Conservation (phyloP, 129 eudicot genomes). For the Smallanthus sonchifolius region DNA sequence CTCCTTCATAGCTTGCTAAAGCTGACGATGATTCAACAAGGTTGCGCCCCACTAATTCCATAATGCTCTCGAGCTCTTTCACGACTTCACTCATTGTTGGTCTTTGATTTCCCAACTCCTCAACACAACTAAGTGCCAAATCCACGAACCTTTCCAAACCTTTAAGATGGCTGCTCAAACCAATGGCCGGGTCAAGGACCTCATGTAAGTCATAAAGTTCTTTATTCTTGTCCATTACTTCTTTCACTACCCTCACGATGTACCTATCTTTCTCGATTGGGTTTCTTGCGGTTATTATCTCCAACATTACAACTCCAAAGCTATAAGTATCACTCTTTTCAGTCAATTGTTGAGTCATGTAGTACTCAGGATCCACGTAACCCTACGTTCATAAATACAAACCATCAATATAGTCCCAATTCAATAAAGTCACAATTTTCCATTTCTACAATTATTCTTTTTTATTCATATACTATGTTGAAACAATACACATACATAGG, state of each 20-base stretch:
- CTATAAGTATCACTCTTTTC: constrained; percentile 65
- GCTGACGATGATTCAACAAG: constrained; percentile 26
- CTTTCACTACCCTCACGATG: constrained; percentile 58
- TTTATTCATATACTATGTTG: not conserved
- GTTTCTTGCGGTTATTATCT: constrained; percentile 48
- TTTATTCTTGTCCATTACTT: constrained; percentile 30
- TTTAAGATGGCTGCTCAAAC: constrained; percentile 24
- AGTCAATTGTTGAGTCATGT: constrained; percentile 48
- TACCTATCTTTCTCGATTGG: constrained; percentile 60
- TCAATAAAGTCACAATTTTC: not conserved
- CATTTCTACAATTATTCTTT: not conserved
- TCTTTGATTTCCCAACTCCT: constrained; percentile 39
- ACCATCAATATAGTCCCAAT: not conserved
- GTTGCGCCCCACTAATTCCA: constrained; percentile 43
- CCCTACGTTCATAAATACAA: constrained; percentile 26
- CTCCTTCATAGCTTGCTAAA: constrained; percentile 31
- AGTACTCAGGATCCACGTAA: constrained; percentile 57
- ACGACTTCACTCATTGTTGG: not conserved
- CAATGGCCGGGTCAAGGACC: not conserved
- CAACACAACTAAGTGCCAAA: constrained; percentile 50
- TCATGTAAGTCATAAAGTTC: not conserved
- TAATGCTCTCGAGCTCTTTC: constrained; percentile 14
- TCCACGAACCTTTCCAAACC: constrained; percentile 55
- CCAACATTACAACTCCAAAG: constrained; percentile 61
- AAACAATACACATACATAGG: not conserved